Evolutionary conservation across 441 rosid genomes (phyloP), one percentile per base, ranked within the genome.

Genomic region (Erodium texanum): DNA sequence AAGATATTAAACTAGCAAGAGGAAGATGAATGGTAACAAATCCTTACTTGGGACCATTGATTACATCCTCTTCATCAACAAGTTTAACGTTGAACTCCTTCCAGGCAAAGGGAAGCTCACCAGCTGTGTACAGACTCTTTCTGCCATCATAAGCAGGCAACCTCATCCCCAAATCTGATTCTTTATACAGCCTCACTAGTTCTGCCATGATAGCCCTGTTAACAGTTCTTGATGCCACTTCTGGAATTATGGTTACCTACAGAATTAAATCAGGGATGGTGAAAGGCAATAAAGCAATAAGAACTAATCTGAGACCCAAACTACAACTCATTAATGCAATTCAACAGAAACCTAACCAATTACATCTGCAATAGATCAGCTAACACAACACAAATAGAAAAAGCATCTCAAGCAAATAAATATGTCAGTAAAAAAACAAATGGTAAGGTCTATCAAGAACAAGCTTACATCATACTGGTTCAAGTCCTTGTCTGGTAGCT

Each of bases 141-240:
- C 93, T 82, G 79, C 99, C 99, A 78, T 94, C 99, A 41, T 92
- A 94, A 73, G 99, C 99, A 59, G 98, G 99, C 65, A 94, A 82
- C 77, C 93, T 83, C 81, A 75, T 84, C 67, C 99, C 98, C 15
- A 94, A 78, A 62, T 88, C 94, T 70, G 99, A 85, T 77, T 90
- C 98, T 82, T 82, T 87, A 74, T 92, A 84, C 50, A 83, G 76
- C 80, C 82, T 89, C 66, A 94, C 96, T 70, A 94, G 88, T 76
- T 89, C 98, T 69, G 98, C 94, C 78, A 92, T 85, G 64, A 94
- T 89, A 73, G 92, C 89, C 79, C 97, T 87, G 88, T 94, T 94
- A 64, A 85, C 81, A 69, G 79, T 74, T 75, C 81, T 89, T 76
- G 97, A 92, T 81, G 92, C 82, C 74, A 92, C 94, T 80, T 94